Evolutionary conservation across 2,329 filamentous ascomycete genomes (phyloP).

Genomic region (Westerdykella ornata): DNA sequence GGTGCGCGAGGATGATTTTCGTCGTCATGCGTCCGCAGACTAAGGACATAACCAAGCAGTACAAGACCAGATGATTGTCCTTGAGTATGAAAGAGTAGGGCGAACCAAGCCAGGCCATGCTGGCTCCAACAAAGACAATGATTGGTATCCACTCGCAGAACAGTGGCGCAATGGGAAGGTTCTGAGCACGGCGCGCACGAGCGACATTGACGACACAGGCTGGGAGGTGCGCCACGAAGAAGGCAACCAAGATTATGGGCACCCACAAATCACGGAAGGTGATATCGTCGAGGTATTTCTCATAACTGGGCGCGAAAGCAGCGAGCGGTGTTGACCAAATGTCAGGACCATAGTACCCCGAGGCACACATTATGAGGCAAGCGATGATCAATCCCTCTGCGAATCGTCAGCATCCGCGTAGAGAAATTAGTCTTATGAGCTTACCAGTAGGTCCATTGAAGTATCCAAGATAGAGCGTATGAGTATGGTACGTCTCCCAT

Average conservation of each 20-base stretch:
- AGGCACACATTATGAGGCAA: constrained; percentile 75
- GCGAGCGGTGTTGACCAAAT: constrained; percentile 77
- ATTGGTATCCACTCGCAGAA: constrained; percentile 95
- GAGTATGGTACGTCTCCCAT: constrained; percentile 98
- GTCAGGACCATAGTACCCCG: constrained; percentile 78
- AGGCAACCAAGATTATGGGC: constrained; percentile 45
- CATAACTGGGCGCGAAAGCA: constrained; percentile 41
- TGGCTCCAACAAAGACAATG: constrained; percentile 67
- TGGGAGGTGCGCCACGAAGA: constrained; percentile 63
- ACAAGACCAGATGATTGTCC: constrained; percentile 51
- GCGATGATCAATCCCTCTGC: constrained; percentile 82
- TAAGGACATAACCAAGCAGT: constrained; percentile 86
- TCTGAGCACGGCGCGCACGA: constrained; percentile 63
- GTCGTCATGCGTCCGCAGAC: constrained; percentile 96
- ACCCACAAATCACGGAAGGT: constrained; percentile 89
- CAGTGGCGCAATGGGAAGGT: constrained; percentile 69
- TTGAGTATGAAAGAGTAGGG: constrained; percentile 74
- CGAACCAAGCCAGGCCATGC: constrained; percentile 80
- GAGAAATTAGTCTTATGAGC: background rate
- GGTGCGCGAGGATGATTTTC: constrained; percentile 95
- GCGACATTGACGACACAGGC: constrained; percentile 85
- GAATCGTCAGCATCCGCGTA: constrained; percentile 9
- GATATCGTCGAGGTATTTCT: constrained; percentile 58
- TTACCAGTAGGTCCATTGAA: constrained; percentile 83
- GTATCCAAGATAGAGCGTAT: constrained; percentile 90